These are phyloP conservation scores for Miscanthus lutarioriparius DNA, from an alignment of 176 grass and related monocot genomes.

Conservation along the genomic window DNA sequence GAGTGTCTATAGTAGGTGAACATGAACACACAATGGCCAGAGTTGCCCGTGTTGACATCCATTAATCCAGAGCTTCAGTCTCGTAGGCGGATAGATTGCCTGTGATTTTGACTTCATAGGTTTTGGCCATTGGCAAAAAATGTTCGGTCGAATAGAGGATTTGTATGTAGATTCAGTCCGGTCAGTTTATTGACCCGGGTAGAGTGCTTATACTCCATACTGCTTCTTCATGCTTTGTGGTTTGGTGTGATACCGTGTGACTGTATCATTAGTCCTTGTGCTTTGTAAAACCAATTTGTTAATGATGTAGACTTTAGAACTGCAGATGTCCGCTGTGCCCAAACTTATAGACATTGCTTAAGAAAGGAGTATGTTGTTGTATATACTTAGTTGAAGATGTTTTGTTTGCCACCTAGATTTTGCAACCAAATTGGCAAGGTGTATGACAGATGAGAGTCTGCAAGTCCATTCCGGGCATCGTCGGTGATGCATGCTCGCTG, in stretches of 20 bases:
- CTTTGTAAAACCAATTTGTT: slow-evolving; percentile 34
- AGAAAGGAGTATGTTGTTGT: not conserved
- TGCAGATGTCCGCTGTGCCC: not conserved
- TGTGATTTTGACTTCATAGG: slow-evolving; percentile 32
- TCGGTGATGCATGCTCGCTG: not conserved
- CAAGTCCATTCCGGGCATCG: not conserved
- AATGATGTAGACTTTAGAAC: not conserved
- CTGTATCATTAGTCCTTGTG: not conserved
- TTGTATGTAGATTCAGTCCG: slow-evolving; percentile 30
- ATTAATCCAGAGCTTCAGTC: slow-evolving; percentile 31
- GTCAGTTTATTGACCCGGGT: not conserved
- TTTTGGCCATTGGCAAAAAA: not conserved
- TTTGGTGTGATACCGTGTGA: not conserved
- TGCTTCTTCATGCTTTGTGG: not conserved
- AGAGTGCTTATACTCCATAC: not conserved
- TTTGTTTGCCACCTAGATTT: not conserved
- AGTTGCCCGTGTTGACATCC: slow-evolving; percentile 35
- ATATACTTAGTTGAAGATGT: not conserved
- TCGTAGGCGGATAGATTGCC: slow-evolving; percentile 29
- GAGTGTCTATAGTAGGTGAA: slow-evolving; percentile 29
- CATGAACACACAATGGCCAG: slow-evolving; percentile 31
- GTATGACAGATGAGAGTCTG: not conserved
- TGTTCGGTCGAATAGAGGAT: slow-evolving; percentile 6
- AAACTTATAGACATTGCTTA: not conserved
- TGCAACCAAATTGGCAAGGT: not conserved